Percentiles rank a stretch among this genome's conserved stretches.
phyloP scores from a whole-genome alignment of 2,329 filamentous ascomycete species.

The Dryadomyces quercivorus region DNA sequence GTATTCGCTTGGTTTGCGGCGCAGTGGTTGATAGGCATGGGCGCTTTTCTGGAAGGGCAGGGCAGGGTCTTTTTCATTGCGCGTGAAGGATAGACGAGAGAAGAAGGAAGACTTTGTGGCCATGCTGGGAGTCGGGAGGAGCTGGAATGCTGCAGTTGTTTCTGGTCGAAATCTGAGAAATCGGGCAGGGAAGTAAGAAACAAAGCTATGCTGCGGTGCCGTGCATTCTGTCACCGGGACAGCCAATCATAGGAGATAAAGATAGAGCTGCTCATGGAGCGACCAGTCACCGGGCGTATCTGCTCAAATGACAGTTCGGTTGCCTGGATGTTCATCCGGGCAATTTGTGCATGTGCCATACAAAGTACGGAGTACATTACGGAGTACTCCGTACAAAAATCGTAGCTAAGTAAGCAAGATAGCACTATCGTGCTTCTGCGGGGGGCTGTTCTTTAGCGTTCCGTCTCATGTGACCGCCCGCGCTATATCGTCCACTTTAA shows the following conservation, averaged over 20 bases:
- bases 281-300: not conserved
- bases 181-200: not conserved
- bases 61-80: slow-evolving; percentile 12
- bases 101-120: slow-evolving; percentile 14
- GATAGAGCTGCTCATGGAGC: not conserved
- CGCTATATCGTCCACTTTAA: not conserved
- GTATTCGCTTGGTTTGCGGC: slow-evolving; percentile 21
- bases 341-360: not conserved
- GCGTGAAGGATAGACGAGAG: slow-evolving; percentile 17
- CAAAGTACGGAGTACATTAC: not conserved
- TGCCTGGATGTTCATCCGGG: not conserved
- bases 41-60: slow-evolving; percentile 17
- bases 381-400: no score
- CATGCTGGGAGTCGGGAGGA: not conserved
- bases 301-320: not conserved
- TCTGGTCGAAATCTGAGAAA: not conserved
- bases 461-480: not conserved
- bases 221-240: not conserved
- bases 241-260: not conserved
- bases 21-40: slow-evolving; percentile 13
- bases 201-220: not conserved
- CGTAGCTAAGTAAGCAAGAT: not conserved
- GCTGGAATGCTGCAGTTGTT: not conserved
- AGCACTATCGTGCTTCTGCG: not conserved
- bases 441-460: not conserved